Base-by-base conservation (phyloP, 2,329 filamentous ascomycete genomes). In the Colletotrichum kahawae region DNA sequence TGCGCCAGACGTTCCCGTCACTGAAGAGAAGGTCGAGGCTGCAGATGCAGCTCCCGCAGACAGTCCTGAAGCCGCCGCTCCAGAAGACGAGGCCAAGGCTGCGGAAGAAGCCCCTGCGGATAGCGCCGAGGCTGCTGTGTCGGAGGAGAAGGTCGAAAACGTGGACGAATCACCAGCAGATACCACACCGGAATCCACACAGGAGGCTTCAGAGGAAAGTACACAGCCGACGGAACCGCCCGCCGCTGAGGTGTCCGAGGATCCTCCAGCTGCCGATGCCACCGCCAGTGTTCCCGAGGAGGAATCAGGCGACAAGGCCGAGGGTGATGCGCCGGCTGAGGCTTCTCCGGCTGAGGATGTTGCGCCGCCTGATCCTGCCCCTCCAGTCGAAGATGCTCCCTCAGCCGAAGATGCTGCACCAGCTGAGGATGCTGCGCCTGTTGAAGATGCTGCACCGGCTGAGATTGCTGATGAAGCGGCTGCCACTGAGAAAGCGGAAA, bases 261-360 rank as follows among this genome's bases (percentile, higher is more conserved):
- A 77, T 21, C 9, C 70, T 60, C 57, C 68, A 38, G 57, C 60
- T 56, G 43, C 48, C 29, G 76, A 77, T 62, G 67, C 76, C 33
- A 34, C 77, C 12, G 38, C 63, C 29, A 27, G 18, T 7, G 18
- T 34, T 21, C 57, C 31, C 2, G 29, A 31, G 27, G 27, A 60
- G 4, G 31, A 3, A 21, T 7, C 57, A 21, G 29, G 0, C 2
- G 57, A 60, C 5, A 31, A 60, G 0, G 9, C 57, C 29, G 57
- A 60, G 29, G 57, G 16, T 24, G 57, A 34, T 34, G 5, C 56
- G 24, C 9, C 56, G 13, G 18, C 16, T 2, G 27, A 59, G 3
- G 21, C 13, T 33, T 7, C 27, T 16, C 27, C 56, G 8, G 7
- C 29, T 5, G 56, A 27, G 10, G 24, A 59, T 16, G 12, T 27